phyloP scores from a whole-genome alignment of 2,329 filamentous ascomycete species.

The Curvularia spicifera region DNA sequence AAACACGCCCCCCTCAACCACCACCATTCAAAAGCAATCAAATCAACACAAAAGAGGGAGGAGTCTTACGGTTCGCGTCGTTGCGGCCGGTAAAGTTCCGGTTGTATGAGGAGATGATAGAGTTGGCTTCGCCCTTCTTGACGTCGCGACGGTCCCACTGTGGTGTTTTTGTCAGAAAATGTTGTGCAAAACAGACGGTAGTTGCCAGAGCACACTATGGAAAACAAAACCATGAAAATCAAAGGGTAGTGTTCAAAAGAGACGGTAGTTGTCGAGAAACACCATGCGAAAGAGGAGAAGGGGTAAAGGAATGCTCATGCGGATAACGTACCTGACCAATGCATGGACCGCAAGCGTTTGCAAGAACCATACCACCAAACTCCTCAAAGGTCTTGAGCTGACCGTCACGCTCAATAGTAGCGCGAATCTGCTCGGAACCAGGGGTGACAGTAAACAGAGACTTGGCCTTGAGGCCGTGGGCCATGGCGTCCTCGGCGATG shows the following conservation, averaged over 20 bases:
- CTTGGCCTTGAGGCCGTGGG: conserved; percentile 94
- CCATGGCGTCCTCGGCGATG: conserved; percentile 87
- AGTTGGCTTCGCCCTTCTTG: conserved; percentile 94
- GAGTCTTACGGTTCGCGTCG: conserved; percentile 73
- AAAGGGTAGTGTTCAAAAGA: conserved; percentile 47
- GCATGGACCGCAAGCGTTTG: conserved; percentile 80
- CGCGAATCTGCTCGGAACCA: conserved; percentile 92
- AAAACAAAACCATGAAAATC: not conserved
- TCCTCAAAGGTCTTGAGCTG: conserved; percentile 95
- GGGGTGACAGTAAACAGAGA: conserved; percentile 92
- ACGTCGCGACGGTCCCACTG: conserved; percentile 95
- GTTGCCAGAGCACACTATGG: conserved; percentile 2
- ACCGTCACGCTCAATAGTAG: conserved; percentile 85
- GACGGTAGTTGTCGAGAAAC: not conserved
- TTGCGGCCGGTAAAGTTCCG: conserved; percentile 99
- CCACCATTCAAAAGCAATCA: too few relatives aligned
- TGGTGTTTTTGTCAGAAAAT: conserved; percentile 5
- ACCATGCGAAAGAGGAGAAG: not conserved
- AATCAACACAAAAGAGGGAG: too few relatives aligned
- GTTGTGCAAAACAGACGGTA: conserved; percentile 56
- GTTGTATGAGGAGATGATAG: conserved; percentile 99
- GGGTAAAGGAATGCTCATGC: not conserved
- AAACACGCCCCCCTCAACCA: too few relatives aligned
- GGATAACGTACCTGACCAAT: conserved; percentile 59
- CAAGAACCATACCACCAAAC: conserved; percentile 91